Evolutionary conservation across 1,284 basidiomycete species (phyloP).

Genomic region (Calocybe gambosa): DNA sequence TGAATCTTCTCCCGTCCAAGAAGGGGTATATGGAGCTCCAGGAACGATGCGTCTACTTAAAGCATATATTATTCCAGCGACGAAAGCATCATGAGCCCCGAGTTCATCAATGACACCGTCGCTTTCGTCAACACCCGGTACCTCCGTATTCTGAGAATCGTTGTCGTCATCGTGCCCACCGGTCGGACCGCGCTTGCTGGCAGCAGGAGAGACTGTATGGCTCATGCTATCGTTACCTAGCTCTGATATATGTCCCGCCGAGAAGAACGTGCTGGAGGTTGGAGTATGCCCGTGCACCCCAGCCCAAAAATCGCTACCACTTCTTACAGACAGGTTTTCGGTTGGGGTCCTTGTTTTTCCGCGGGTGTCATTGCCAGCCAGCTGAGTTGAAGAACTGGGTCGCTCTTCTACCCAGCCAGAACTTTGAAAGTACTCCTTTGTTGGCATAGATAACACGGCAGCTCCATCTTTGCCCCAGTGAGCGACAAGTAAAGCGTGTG

Average conservation of each 20-base stretch:
- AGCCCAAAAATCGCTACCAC: slow-evolving; percentile 72
- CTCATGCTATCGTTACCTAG: slow-evolving; percentile 22
- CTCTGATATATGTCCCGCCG: slow-evolving; percentile 29
- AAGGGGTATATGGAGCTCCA: slow-evolving; percentile 64
- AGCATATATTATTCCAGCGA: slow-evolving; percentile 76
- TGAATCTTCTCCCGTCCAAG: slow-evolving; percentile 35
- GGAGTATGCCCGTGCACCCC: slow-evolving; percentile 48
- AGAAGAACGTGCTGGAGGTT: slow-evolving; percentile 52
- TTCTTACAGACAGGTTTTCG: slow-evolving; percentile 55
- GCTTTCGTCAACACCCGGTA: slow-evolving; percentile 28
- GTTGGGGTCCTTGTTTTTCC: slow-evolving; percentile 19
- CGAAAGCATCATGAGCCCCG: slow-evolving; percentile 73
- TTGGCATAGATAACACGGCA: slow-evolving; percentile 74
- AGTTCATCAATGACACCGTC: slow-evolving; percentile 53
- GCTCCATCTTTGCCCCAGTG: slow-evolving; percentile 73
- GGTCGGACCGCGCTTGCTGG: slow-evolving; percentile 17
- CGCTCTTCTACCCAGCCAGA: slow-evolving; percentile 63
- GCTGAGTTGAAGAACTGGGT: slow-evolving; percentile 15
- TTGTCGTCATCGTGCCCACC: slow-evolving; percentile 38
- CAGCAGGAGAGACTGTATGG: slow-evolving; percentile 15
- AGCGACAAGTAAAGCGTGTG: slow-evolving; percentile 72
- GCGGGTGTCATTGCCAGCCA: slow-evolving; percentile 16
- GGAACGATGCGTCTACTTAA: slow-evolving; percentile 61
- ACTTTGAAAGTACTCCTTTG: slow-evolving; percentile 76
- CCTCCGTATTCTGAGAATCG: slow-evolving; percentile 56